Percentiles rank a stretch among this genome's conserved stretches.
These are phyloP conservation scores for Diaporthe citri DNA, from an alignment of 2,329 filamentous ascomycete species.

Conservation along the genomic window DNA sequence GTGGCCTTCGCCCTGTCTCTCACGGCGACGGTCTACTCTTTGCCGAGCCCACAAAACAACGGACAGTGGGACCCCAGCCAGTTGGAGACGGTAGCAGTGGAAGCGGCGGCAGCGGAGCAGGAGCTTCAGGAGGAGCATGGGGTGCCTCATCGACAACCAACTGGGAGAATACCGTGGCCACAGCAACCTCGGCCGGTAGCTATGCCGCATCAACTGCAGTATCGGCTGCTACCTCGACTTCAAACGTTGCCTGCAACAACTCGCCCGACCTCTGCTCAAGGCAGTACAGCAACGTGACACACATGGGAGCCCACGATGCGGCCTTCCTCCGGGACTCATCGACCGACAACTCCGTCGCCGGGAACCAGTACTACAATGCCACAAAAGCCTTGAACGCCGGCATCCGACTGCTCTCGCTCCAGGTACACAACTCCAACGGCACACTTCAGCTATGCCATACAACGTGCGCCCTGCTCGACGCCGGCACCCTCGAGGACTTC, in stretches of 20 bases:
- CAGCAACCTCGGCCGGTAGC: constrained; percentile 19
- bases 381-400: constrained; percentile 78
- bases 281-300: constrained; percentile 80
- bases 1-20: constrained; percentile 32
- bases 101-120: background rate
- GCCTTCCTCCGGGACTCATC: constrained; percentile 76
- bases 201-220: constrained; percentile 29
- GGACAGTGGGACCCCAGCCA: constrained; percentile 22
- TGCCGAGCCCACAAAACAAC: constrained; percentile 32
- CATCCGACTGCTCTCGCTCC: constrained; percentile 77
- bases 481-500: constrained; percentile 75
- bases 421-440: constrained; percentile 74
- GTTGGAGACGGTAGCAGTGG: constrained; percentile 14
- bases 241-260: constrained; percentile 79
- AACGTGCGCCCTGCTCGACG: constrained; percentile 75
- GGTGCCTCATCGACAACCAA: constrained; percentile 21
- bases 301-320: constrained; percentile 82
- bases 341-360: constrained; percentile 72
- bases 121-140: constrained; percentile 21
- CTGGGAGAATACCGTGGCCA: constrained; percentile 8
- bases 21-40: constrained; percentile 35
- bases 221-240: constrained; percentile 42
- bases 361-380: constrained; percentile 81
- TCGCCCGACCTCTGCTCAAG: constrained; percentile 79
- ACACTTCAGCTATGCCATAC: constrained; percentile 79